phyloP scores from a whole-genome alignment of 306 rosid genomes.

The Oemleria cerasiformis region DNA sequence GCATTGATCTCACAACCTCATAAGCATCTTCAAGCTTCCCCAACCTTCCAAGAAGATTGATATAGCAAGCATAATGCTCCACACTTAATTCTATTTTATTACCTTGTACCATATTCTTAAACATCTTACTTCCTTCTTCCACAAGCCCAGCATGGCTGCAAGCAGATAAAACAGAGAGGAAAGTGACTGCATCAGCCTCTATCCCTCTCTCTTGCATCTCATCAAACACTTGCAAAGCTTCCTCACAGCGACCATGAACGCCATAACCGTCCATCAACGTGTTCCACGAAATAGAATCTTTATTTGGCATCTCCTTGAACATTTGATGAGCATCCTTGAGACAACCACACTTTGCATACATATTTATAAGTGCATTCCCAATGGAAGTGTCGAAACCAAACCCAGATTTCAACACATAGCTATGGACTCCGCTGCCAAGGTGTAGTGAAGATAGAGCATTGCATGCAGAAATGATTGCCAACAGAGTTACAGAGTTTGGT shows the following conservation, averaged over 20 bases:
- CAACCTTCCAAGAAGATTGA: constrained; percentile 63
- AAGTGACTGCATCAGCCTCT: constrained; percentile 43
- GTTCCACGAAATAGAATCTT: constrained; percentile 61
- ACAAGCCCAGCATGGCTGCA: constrained; percentile 71
- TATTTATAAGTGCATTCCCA: constrained; percentile 55
- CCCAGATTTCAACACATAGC: constrained; percentile 47
- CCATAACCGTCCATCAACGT: constrained; percentile 54
- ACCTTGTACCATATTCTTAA: constrained; percentile 32
- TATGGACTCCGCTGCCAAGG: constrained; percentile 43
- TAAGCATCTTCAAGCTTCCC: constrained; percentile 64
- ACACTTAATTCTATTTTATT: constrained; percentile 27
- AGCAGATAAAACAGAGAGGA: constrained; percentile 57
- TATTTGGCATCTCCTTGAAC: constrained; percentile 47
- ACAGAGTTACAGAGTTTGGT: constrained; percentile 56
- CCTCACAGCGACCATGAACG: constrained; percentile 55
- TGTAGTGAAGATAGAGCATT: constrained; percentile 39
- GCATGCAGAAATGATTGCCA: constrained; percentile 59
- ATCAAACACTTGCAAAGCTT: constrained; percentile 46
- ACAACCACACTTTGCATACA: constrained; percentile 73
- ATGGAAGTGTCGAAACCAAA: constrained; percentile 36
- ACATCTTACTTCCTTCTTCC: constrained; percentile 46
- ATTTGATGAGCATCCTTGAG: constrained; percentile 35
- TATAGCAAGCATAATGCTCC: constrained; percentile 61
- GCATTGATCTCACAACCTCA: constrained; percentile 46
- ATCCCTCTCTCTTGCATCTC: constrained; percentile 55